Evolutionary conservation across 768 basidiomycete genomes (phyloP), one percentile per base, ranked within the genome.

Genomic region (Tylopilus plumbeoviolaceoides): DNA sequence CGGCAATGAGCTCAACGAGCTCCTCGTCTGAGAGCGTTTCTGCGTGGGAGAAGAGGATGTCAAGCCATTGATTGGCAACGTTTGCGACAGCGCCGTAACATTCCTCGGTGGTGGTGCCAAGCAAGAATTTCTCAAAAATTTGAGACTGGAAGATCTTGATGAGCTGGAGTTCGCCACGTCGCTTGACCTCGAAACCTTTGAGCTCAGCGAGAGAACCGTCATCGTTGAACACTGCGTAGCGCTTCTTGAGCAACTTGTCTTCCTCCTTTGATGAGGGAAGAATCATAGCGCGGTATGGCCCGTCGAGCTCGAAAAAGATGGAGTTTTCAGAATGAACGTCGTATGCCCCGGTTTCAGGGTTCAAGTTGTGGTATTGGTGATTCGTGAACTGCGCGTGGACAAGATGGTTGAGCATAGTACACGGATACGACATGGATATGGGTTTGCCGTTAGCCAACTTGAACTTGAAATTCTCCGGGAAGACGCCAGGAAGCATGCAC

Each of bases 121-220:
- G 83, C 23, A 99, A 73, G 75, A 98, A 99, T 65, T 90, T 95
- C 72, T 97, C 95, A 70, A 99, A 99, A 63, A 99, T 90, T 63
- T 95, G 91, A 2, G 92, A 91, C 67, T 99, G 97, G 80, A 99
- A 99, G 60, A 94, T 95, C 73, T 99, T 99, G 85, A 99, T 95
- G 63, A 98, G 83, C 66, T 98, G 95, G 35, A 98, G 78, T 68
- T 99, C 97, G 35, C 95, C 97, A 51, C 97, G 84, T 50, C 97
- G 87, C 71, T 99, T 99, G 59, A 98, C 93, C 69, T 98, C 97
- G 73, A 99, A 99, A 0, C 97, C 97, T 68, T 99, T 98, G 68
- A 99, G 75, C 69, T 99, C 97, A 8, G 97, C 97, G n/a, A 99
- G 79, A 15, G 88, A 88, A 1, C 95, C 95, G 62, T 99, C 95